phyloP scores from a whole-genome alignment of 202 grass and related monocot genomes.

The Zizania palustris region DNA sequence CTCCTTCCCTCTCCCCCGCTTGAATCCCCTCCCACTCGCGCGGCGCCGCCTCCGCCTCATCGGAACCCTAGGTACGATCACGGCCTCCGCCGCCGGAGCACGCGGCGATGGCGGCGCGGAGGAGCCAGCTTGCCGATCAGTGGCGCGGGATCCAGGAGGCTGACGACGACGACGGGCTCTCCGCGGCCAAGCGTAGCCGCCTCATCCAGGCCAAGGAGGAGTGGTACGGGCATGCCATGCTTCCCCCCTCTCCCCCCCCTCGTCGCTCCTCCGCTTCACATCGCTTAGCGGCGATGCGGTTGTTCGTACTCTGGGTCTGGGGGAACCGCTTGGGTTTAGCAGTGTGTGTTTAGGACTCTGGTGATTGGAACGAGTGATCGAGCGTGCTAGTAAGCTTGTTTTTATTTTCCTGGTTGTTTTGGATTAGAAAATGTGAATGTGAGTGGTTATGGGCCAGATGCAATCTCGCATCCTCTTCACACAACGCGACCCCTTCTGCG shows the following conservation, averaged over 20 bases:
- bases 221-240: constrained; percentile 49
- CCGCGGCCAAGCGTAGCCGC: constrained; percentile 45
- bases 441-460: background rate
- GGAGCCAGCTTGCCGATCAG: constrained; percentile 53
- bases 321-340: constrained; percentile 23
- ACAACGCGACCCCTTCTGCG: background rate
- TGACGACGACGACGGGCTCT: constrained; percentile 45
- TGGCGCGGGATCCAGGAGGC: constrained; percentile 81
- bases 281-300: background rate
- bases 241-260: background rate
- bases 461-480: background rate
- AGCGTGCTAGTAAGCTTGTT: background rate
- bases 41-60: constrained; percentile 25
- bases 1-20: background rate
- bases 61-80: constrained; percentile 45
- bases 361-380: background rate
- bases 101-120: constrained; percentile 42
- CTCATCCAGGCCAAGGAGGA: constrained; percentile 66
- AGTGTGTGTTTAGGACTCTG: constrained; percentile 13
- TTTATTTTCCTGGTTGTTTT: constrained; percentile 18
- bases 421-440: background rate
- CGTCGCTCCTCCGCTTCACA: background rate
- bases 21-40: constrained; percentile 24
- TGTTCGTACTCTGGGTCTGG: background rate
- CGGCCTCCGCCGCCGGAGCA: constrained; percentile 7